These are phyloP conservation scores for Taphrina confusa DNA, from an alignment of 1,139 yeast species.

Conservation along the genomic window DNA sequence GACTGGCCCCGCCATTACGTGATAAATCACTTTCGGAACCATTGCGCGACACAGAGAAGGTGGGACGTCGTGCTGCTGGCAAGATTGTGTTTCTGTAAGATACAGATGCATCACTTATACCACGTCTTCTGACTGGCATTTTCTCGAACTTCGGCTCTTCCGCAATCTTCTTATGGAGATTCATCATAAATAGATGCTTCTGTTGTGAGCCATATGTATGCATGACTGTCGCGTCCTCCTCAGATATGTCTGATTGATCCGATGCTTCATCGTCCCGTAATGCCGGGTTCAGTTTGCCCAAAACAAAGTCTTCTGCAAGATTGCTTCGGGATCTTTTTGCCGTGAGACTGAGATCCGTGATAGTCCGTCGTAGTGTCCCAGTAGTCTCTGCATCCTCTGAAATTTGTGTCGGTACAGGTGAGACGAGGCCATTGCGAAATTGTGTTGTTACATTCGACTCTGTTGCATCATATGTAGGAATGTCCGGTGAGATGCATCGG, in stretches of 20 bases:
- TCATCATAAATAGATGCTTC: constrained; percentile 28
- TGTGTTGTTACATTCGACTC: background rate
- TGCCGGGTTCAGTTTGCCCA: constrained; percentile 15
- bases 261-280: constrained; percentile 27
- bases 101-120: constrained; percentile 29
- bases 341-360: constrained; percentile 11
- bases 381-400: constrained; percentile 5
- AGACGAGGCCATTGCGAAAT: constrained; percentile 1
- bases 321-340: constrained; percentile 11
- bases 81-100: constrained; percentile 6
- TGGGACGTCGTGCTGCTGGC: constrained; percentile 8
- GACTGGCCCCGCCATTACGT: constrained; percentile 5
- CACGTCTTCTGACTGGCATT: constrained; percentile 23
- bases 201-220: constrained; percentile 1
- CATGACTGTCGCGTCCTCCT: constrained; percentile 1
- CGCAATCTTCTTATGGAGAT: constrained; percentile 16
- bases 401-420: constrained; percentile 1
- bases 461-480: constrained; percentile 16
- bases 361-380: constrained; percentile 7
- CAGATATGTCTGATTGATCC: constrained; percentile 31
- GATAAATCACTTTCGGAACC: constrained; percentile 24
- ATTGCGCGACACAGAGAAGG: constrained; percentile 6
- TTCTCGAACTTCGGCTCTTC: constrained; percentile 26
- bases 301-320: constrained; percentile 4
- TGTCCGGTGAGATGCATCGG: constrained; percentile 32